Evolutionary conservation across 768 basidiomycete species (phyloP).

Genomic region (Psilocybe cubensis): DNA sequence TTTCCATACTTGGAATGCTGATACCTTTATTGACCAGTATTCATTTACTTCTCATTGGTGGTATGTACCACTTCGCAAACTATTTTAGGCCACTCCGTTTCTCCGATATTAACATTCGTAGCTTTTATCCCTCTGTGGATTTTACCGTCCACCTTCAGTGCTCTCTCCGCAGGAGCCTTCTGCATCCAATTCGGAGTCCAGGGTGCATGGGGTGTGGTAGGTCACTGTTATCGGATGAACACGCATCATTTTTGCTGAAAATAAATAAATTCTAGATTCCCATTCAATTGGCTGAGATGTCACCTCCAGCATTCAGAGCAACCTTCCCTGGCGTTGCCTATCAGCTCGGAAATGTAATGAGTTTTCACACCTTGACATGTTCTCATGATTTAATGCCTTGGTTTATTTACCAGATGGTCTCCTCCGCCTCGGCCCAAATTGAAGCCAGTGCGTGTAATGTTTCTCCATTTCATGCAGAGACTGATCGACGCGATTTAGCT

Average conservation of each 20-base stretch:
- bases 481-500: slow-evolving; percentile 37
- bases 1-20: not conserved
- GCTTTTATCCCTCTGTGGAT: slow-evolving; percentile 83
- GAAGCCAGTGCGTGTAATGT: slow-evolving; percentile 58
- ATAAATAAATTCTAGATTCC: slow-evolving; percentile 48
- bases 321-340: slow-evolving; percentile 88
- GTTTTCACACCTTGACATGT: not conserved
- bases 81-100: not conserved
- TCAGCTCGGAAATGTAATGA: slow-evolving; percentile 74
- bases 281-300: slow-evolving; percentile 82
- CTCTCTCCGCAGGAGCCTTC: slow-evolving; percentile 83
- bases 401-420: slow-evolving; percentile 49
- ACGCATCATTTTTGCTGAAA: slow-evolving; percentile 45
- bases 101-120: slow-evolving; percentile 10
- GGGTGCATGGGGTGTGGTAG: slow-evolving; percentile 87
- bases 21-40: slow-evolving; percentile 34
- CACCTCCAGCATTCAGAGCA: slow-evolving; percentile 87
- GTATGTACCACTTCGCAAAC: slow-evolving; percentile 25
- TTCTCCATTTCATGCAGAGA: slow-evolving; percentile 20
- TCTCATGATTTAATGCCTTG: not conserved
- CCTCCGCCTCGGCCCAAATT: slow-evolving; percentile 77
- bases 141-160: slow-evolving; percentile 67
- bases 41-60: slow-evolving; percentile 58
- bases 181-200: slow-evolving; percentile 88
- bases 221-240: slow-evolving; percentile 50